phyloP scores from a whole-genome alignment of 2,329 filamentous ascomycete genomes.

The Colletotrichum liaoningense region DNA sequence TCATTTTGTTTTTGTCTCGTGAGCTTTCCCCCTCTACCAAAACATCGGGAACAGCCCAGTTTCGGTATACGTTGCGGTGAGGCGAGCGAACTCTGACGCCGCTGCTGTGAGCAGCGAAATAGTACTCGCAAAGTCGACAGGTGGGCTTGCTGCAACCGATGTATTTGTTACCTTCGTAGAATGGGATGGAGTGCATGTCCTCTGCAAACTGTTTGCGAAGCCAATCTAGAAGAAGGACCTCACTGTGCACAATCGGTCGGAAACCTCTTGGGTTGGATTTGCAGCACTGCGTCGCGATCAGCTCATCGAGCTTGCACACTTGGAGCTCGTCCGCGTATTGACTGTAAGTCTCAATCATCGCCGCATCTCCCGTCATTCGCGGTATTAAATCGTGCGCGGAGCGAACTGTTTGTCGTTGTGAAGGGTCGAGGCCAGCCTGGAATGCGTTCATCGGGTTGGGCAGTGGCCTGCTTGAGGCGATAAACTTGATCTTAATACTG shows the following conservation, averaged over 20 bases:
- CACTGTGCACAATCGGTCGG: conserved; percentile 34
- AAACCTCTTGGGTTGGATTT: conserved; percentile 6
- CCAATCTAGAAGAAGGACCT: conserved; percentile 33
- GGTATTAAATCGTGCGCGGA: conserved; percentile 39
- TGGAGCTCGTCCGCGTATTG: not conserved
- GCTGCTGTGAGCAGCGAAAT: conserved; percentile 32
- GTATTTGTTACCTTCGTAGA: conserved; percentile 35
- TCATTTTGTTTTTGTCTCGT: not conserved
- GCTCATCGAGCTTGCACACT: not conserved
- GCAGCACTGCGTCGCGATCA: not conserved
- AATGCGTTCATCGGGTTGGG: conserved; percentile 36
- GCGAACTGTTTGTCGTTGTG: not conserved
- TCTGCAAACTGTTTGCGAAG: not conserved
- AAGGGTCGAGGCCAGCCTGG: conserved; percentile 23
- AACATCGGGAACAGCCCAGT: conserved; percentile 34
- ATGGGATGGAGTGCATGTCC: not conserved
- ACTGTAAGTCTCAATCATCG: not conserved
- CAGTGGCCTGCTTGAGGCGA: conserved; percentile 41
- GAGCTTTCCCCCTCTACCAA: not conserved
- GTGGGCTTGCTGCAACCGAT: conserved; percentile 41
- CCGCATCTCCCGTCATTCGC: conserved; percentile 33
- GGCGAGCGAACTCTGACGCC: conserved; percentile 31
- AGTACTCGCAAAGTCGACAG: conserved; percentile 38
- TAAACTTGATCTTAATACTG: conserved; percentile 35
- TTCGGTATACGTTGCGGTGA: conserved; percentile 36